Evolutionary conservation across 225 moss, liverwort and hornwort genomes (phyloP).

Genomic region (Physcomitrellopsis africana): DNA sequence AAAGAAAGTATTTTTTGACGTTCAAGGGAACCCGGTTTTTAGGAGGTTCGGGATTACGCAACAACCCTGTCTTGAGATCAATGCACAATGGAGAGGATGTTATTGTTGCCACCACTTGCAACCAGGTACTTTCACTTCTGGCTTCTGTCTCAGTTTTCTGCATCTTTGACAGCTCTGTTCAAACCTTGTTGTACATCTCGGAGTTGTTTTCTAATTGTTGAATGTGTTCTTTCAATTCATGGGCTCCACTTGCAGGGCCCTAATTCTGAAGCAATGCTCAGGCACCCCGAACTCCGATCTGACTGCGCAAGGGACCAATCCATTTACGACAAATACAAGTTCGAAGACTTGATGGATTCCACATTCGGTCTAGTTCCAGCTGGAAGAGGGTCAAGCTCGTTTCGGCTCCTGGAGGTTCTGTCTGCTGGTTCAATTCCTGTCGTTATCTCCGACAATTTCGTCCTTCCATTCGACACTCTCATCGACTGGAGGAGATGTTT

Average conservation of each 20-base stretch:
- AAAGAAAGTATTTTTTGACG: constrained; percentile 58
- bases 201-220: no score
- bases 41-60: constrained; percentile 50
- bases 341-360: constrained; percentile 62
- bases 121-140: background rate
- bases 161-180: no score
- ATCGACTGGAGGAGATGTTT: constrained; percentile 70
- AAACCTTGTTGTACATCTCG: no score
- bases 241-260: no score
- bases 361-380: constrained; percentile 68
- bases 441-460: constrained; percentile 66
- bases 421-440: constrained; percentile 70
- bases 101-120: constrained; percentile 49
- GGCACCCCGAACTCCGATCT: constrained; percentile 41
- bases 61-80: constrained; percentile 35
- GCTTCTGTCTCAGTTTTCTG: no score
- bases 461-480: constrained; percentile 64
- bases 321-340: constrained; percentile 46
- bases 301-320: constrained; percentile 51
- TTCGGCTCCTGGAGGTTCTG: constrained; percentile 61
- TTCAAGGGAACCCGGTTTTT: constrained; percentile 65
- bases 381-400: constrained; percentile 61
- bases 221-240: no score
- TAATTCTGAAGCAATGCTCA: constrained; percentile 36
- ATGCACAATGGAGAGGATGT: constrained; percentile 71